Percentiles rank a stretch among this genome's conserved stretches.
These are phyloP conservation scores for Sphaceloma murrayae DNA, from an alignment of 2,329 filamentous ascomycete genomes.

Conservation along the genomic window DNA sequence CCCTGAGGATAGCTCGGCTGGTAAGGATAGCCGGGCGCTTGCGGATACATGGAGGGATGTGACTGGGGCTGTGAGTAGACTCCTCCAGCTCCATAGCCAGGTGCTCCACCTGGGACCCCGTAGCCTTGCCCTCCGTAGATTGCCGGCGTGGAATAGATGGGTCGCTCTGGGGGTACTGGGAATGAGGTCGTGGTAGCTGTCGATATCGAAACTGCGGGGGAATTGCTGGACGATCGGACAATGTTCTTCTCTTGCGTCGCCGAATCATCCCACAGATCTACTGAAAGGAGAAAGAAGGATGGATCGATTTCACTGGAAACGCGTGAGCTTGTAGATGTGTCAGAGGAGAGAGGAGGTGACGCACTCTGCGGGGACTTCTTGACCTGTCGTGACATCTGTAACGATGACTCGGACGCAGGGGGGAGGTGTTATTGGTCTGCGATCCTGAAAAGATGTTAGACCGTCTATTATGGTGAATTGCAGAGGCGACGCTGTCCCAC, in stretches of 20 bases:
- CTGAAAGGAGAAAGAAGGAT: slow-evolving; percentile 57
- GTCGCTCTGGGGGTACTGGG: slow-evolving; percentile 39
- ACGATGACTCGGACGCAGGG: slow-evolving; percentile 82
- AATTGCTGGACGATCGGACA: slow-evolving; percentile 54
- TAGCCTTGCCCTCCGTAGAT: slow-evolving; percentile 13
- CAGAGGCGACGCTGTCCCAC: slow-evolving; percentile 37
- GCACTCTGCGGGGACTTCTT: slow-evolving; percentile 55
- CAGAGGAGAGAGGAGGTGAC: not conserved
- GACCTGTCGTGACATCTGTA: slow-evolving; percentile 60
- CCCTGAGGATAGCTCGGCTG: slow-evolving; percentile 6
- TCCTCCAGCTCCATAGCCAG: slow-evolving; percentile 4
- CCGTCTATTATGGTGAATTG: slow-evolving; percentile 10
- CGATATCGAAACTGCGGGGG: slow-evolving; percentile 62
- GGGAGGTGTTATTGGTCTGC: slow-evolving; percentile 88
- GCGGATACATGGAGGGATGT: slow-evolving; percentile 10
- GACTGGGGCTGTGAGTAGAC: slow-evolving; percentile 12
- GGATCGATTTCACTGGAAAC: slow-evolving; percentile 47
- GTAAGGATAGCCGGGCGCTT: slow-evolving; percentile 11
- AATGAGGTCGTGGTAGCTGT: slow-evolving; percentile 73
- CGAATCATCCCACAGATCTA: slow-evolving; percentile 58
- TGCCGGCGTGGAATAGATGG: slow-evolving; percentile 5
- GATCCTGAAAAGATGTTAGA: slow-evolving; percentile 53
- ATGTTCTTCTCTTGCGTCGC: slow-evolving; percentile 57
- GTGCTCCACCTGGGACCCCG: slow-evolving; percentile 12
- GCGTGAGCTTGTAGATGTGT: slow-evolving; percentile 6